Evolutionary conservation across 2,329 filamentous ascomycete species (phyloP).

Genomic region (Geosmithia morbida): DNA sequence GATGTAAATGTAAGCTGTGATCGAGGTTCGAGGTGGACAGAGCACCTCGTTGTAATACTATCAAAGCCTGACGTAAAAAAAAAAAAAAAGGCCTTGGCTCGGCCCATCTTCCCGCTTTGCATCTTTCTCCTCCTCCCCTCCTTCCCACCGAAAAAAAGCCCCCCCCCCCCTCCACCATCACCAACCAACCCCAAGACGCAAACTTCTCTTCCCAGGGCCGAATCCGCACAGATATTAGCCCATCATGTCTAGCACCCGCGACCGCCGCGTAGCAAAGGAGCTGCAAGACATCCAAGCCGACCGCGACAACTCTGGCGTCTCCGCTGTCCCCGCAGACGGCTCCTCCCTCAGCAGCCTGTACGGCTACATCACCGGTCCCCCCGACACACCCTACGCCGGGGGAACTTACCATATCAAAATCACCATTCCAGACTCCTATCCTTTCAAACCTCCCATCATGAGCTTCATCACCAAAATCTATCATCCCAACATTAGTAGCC

Average conservation of each 20-base stretch:
- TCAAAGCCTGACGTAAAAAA: too few relatives aligned
- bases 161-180: too few relatives aligned
- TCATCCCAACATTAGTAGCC: constrained; percentile 94
- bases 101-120: too few relatives aligned
- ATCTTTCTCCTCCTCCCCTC: too few relatives aligned
- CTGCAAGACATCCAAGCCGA: constrained; percentile 63
- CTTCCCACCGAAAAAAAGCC: too few relatives aligned
- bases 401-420: constrained; percentile 76
- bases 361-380: constrained; percentile 73
- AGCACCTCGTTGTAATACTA: too few relatives aligned
- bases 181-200: too few relatives aligned
- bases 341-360: constrained; percentile 64
- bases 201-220: too few relatives aligned
- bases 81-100: too few relatives aligned
- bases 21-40: too few relatives aligned
- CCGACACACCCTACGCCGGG: constrained; percentile 85
- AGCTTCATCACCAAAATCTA: constrained; percentile 86
- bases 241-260: constrained; percentile 36
- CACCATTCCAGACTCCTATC: constrained; percentile 74
- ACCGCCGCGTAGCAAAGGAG: constrained; percentile 59
- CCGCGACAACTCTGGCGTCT: constrained; percentile 58
- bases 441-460: constrained; percentile 86
- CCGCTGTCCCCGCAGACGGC: constrained; percentile 47
- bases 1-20: too few relatives aligned
- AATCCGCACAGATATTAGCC: too few relatives aligned